These are phyloP conservation scores for Glycyrrhiza uralensis DNA, from an alignment of 306 rosid genomes.

Conservation along the genomic window DNA sequence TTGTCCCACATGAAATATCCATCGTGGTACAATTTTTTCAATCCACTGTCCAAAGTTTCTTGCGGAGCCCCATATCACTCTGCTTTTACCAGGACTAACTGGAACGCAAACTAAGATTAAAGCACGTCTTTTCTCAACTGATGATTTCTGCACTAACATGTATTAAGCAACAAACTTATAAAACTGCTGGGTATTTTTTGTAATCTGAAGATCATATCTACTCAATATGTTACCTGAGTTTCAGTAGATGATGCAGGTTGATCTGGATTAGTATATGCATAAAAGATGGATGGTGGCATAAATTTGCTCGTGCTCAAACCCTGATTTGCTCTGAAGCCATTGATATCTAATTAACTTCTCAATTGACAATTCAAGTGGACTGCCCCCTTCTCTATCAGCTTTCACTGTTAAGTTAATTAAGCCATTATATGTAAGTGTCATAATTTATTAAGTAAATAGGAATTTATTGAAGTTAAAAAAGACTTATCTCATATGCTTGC, in stretches of 20 bases:
- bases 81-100: conserved; percentile 93
- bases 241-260: conserved; percentile 41
- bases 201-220: neutral
- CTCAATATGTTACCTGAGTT: conserved; percentile 45
- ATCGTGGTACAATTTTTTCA: conserved; percentile 73
- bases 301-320: conserved; percentile 50
- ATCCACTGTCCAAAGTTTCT: conserved; percentile 76
- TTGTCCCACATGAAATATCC: conserved; percentile 86
- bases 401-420: conserved; percentile 49
- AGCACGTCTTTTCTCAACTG: conserved; percentile 32
- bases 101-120: conserved; percentile 74
- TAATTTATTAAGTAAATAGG: conserved; percentile 1
- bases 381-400: conserved; percentile 94
- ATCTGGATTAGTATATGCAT: conserved; percentile 41
- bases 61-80: conserved; percentile 85
- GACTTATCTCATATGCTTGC: conserved; percentile 39
- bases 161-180: neutral
- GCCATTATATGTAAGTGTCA: conserved; percentile 9
- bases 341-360: conserved; percentile 44
- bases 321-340: conserved; percentile 64
- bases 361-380: conserved; percentile 62
- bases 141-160: conserved; percentile 44
- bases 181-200: neutral
- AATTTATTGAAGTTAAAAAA: neutral
- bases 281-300: conserved; percentile 69